Conservation (phyloP, 345 rosid species). For the Corchorus capsularis region DNA sequence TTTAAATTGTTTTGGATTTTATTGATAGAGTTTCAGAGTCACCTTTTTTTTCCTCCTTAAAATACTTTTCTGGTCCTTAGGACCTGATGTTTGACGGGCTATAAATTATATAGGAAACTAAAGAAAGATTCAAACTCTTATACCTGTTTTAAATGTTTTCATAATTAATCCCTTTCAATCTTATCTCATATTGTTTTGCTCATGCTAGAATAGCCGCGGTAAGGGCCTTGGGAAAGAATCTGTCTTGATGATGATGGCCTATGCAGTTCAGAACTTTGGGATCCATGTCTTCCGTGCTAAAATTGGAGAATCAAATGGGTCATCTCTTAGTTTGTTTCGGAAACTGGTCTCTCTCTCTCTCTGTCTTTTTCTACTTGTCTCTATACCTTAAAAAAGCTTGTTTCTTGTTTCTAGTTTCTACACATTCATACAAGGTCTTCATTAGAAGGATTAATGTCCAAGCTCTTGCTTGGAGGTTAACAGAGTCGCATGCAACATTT, state of each 20-base stretch:
- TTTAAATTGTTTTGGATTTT: background rate
- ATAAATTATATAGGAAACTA: background rate
- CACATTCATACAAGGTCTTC: background rate
- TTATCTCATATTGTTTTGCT: conserved; percentile 26
- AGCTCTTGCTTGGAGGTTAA: conserved; percentile 10
- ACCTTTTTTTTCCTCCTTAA: background rate
- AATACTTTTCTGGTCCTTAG: background rate
- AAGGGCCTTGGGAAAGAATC: conserved; percentile 94
- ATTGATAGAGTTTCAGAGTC: background rate
- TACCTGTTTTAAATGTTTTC: background rate
- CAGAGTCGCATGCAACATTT: background rate
- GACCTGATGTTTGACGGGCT: background rate
- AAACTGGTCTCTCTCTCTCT: conserved; percentile 62
- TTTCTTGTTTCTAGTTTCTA: background rate
- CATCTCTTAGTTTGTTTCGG: conserved; percentile 69
- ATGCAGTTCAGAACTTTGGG: conserved; percentile 62
- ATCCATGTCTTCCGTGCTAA: conserved; percentile 67
- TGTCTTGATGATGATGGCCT: conserved; percentile 86
- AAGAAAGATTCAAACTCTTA: background rate
- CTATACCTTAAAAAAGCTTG: background rate
- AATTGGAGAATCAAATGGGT: conserved; percentile 79
- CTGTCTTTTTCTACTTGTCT: conserved; percentile 19
- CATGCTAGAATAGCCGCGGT: conserved; percentile 80
- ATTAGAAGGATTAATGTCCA: background rate
- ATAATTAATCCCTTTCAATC: background rate